Percentiles rank a stretch among this genome's conserved stretches.
Conservation (phyloP, 345 rosid species). For the Orychophragmus violaceus region DNA sequence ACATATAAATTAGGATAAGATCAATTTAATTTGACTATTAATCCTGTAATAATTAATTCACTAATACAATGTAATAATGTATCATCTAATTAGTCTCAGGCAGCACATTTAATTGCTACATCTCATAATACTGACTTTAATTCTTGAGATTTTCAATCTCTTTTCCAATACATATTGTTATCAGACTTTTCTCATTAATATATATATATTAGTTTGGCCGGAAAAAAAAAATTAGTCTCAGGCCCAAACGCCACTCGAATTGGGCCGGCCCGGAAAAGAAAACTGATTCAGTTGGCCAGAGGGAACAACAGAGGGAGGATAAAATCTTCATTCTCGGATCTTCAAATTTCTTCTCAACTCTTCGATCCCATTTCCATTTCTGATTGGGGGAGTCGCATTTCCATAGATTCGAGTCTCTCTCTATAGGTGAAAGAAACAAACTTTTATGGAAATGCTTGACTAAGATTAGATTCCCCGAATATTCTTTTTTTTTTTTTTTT, state of each 20-base stretch:
- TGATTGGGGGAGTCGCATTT: neutral
- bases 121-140: no score
- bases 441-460: neutral
- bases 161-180: no score
- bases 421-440: neutral
- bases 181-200: no score
- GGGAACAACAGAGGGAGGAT: neutral
- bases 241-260: neutral
- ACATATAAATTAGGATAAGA: neutral
- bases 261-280: neutral
- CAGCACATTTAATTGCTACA: no score
- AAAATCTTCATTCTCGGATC: no score
- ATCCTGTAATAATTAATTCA: neutral
- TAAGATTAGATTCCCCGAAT: conserved; percentile 7
- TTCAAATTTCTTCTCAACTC: no score
- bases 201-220: no score
- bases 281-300: no score
- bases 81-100: no score
- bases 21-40: neutral
- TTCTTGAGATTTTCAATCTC: no score
- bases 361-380: neutral
- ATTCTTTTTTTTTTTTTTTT: no score
- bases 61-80: no score
- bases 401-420: neutral
- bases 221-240: neutral